Conservation (phyloP, 2,329 filamentous ascomycete genomes). For the Fusarium illudens region DNA sequence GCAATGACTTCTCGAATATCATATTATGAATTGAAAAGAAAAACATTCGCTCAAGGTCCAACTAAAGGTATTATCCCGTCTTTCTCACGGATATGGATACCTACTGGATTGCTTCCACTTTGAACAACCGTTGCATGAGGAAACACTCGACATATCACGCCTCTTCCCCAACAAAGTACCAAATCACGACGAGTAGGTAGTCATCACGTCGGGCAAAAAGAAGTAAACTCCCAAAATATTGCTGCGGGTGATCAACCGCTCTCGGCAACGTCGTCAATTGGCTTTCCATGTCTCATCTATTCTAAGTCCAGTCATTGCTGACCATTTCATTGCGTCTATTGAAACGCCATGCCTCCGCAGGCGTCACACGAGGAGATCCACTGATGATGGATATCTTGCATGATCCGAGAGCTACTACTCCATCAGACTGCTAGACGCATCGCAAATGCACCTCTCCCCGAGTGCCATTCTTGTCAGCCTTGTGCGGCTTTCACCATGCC, state of each 20-base stretch:
- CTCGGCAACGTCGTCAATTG: conserved; percentile 17
- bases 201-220: neutral
- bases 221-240: neutral
- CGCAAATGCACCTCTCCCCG: conserved; percentile 5
- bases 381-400: conserved; percentile 1
- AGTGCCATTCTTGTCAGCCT: neutral
- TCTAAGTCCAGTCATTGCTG: conserved; percentile 37
- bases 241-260: neutral
- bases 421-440: conserved; percentile 5
- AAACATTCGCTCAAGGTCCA: no score
- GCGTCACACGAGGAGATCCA: conserved; percentile 1
- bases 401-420: conserved; percentile 1
- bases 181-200: neutral
- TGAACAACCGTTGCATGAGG: neutral
- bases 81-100: no score
- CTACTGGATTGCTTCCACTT: neutral
- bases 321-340: conserved; percentile 35
- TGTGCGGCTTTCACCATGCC: neutral
- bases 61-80: no score
- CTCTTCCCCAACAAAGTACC: neutral
- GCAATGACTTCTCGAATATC: no score
- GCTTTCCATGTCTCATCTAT: conserved; percentile 13
- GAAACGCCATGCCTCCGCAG: conserved; percentile 12
- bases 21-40: no score
- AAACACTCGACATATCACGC: neutral